Conservation (phyloP, 2,329 filamentous ascomycete genomes). For the Aureobasidium sp. region DNA sequence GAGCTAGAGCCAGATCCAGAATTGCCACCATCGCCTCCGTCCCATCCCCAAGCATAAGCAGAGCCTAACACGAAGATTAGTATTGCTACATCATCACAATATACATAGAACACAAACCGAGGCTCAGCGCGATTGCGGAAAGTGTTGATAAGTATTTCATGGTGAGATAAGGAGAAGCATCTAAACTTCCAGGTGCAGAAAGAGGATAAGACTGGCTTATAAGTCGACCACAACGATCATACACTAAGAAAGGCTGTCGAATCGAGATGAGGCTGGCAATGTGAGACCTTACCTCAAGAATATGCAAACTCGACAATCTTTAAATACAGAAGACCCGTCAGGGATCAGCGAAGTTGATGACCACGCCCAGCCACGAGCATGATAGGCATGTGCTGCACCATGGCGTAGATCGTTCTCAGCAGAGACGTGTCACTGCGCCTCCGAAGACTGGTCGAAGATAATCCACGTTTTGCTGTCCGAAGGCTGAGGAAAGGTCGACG, state of each 20-base stretch:
- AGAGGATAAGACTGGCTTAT: not conserved
- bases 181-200: not conserved
- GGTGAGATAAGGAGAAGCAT: not conserved
- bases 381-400: not conserved
- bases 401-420: not conserved
- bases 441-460: not conserved
- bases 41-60: slow-evolving; percentile 7
- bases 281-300: not conserved
- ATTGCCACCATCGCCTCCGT: not conserved
- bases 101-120: not conserved
- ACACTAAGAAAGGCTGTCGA: not conserved
- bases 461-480: not conserved
- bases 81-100: not conserved
- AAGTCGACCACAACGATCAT: not conserved
- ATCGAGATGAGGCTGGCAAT: not conserved
- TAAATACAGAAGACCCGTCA: not conserved
- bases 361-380: not conserved
- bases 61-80: not conserved
- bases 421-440: slow-evolving; percentile 1
- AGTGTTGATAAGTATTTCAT: slow-evolving; percentile 5
- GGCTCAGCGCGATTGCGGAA: not conserved
- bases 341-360: slow-evolving; percentile 1
- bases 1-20: not conserved
- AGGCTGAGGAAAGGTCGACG: not conserved
- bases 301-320: not conserved